A percentile compares a stretch with the other conserved stretches of the same genome.
Evolutionary conservation across 2,329 filamentous ascomycete species (phyloP).

Genomic region (Aspergillus piperis): DNA sequence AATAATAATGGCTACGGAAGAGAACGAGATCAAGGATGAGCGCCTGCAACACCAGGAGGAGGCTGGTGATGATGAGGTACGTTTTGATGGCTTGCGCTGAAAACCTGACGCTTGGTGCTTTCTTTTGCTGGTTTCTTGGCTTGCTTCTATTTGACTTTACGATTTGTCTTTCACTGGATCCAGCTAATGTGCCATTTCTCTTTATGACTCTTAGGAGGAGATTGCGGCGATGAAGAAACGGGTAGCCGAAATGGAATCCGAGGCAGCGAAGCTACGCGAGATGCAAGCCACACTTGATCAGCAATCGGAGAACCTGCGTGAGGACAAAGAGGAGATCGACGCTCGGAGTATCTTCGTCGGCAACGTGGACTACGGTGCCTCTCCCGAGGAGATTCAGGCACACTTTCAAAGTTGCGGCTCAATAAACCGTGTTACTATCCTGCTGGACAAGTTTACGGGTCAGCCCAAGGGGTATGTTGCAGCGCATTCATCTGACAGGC

Average conservation of each 20-base stretch:
- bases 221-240: conserved; percentile 84
- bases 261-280: conserved; percentile 80
- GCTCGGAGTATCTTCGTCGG: conserved; percentile 95
- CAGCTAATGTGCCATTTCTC: conserved; percentile 11
- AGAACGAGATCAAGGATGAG: conserved; percentile 40
- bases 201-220: conserved; percentile 59
- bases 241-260: conserved; percentile 87
- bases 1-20: conserved; percentile 39
- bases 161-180: background rate
- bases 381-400: conserved; percentile 95
- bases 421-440: conserved; percentile 96
- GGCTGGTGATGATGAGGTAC: conserved; percentile 49
- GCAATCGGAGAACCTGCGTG: conserved; percentile 77
- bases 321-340: conserved; percentile 95
- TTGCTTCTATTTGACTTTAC: background rate
- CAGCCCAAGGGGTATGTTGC: conserved; percentile 92
- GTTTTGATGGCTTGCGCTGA: conserved; percentile 13
- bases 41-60: conserved; percentile 42
- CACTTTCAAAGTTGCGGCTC: conserved; percentile 97
- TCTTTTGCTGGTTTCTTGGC: background rate
- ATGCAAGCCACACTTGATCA: conserved; percentile 86
- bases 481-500: conserved; percentile 14
- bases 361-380: conserved; percentile 96
- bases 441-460: conserved; percentile 96
- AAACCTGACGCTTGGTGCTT: conserved; percentile 2